phyloP scores from a whole-genome alignment of 345 rosid species.

The Erodium maritimum region DNA sequence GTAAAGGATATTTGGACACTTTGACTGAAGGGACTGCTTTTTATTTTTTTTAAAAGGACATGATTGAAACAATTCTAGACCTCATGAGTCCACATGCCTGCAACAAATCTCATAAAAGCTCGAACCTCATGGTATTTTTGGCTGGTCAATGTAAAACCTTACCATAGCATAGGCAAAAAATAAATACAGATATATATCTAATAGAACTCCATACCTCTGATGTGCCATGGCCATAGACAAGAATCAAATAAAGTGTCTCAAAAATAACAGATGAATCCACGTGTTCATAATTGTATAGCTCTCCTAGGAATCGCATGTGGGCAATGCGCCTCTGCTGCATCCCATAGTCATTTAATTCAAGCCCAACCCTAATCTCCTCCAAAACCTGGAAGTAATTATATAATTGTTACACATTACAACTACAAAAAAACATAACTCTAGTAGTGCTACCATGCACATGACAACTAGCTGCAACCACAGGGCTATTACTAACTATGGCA shows the following conservation, averaged over 20 bases:
- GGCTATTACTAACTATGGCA: no score
- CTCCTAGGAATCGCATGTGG: conserved; percentile 93
- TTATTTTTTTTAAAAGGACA: no score
- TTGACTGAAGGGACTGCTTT: no score
- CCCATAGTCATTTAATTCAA: conserved; percentile 89
- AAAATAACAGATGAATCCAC: conserved; percentile 96
- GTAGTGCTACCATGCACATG: neutral
- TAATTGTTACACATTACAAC: conserved; percentile 1
- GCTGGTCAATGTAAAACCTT: neutral
- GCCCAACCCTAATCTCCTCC: conserved; percentile 95
- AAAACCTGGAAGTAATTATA: conserved; percentile 48
- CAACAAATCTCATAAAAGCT: no score
- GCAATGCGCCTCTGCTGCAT: conserved; percentile 97
- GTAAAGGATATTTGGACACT: no score
- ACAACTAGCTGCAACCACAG: no score
- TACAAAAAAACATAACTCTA: neutral
- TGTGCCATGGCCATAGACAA: conserved; percentile 69
- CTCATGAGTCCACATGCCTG: no score
- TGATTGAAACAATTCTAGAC: no score
- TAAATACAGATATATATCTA: neutral
- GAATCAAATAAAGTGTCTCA: conserved; percentile 77
- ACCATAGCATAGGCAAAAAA: neutral
- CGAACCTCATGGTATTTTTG: no score
- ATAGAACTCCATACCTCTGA: conserved; percentile 47
- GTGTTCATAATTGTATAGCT: conserved; percentile 92